Evolutionary conservation across 2,329 filamentous ascomycete species (phyloP).

Genomic region (Sporothrix brasiliensis): DNA sequence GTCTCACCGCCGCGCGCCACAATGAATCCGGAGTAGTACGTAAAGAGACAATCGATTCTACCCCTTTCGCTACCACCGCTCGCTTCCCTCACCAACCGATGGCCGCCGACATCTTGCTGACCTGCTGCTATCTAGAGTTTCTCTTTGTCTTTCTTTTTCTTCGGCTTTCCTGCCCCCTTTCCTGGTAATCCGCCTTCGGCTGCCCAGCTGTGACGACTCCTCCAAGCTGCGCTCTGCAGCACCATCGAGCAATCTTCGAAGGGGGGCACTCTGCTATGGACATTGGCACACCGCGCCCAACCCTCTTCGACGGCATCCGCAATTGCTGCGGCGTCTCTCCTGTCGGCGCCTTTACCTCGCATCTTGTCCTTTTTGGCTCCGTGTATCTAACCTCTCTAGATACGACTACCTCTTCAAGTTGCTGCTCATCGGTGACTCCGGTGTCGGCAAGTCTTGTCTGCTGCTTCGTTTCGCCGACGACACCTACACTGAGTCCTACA

Average conservation of each 20-base stretch:
- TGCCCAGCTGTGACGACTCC: neutral
- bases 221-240: neutral
- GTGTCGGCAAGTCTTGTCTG: conserved; percentile 99
- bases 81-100: neutral
- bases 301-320: neutral
- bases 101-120: neutral
- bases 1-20: conserved; percentile 48
- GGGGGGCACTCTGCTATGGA: neutral
- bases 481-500: conserved; percentile 99
- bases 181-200: neutral
- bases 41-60: conserved; percentile 26
- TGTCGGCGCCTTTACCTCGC: neutral
- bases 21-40: conserved; percentile 92
- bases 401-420: conserved; percentile 99
- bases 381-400: conserved; percentile 56
- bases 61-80: conserved; percentile 30
- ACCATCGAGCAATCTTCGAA: neutral
- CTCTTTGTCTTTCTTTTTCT: neutral
- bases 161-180: neutral
- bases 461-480: conserved; percentile 97
- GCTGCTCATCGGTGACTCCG: conserved; percentile 99
- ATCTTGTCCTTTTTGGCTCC: neutral
- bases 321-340: neutral
- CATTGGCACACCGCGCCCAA: neutral
- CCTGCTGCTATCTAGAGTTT: conserved; percentile 29